phyloP scores from a whole-genome alignment of 495 filamentous ascomycete species.

The Opeltia flavorubescens region DNA sequence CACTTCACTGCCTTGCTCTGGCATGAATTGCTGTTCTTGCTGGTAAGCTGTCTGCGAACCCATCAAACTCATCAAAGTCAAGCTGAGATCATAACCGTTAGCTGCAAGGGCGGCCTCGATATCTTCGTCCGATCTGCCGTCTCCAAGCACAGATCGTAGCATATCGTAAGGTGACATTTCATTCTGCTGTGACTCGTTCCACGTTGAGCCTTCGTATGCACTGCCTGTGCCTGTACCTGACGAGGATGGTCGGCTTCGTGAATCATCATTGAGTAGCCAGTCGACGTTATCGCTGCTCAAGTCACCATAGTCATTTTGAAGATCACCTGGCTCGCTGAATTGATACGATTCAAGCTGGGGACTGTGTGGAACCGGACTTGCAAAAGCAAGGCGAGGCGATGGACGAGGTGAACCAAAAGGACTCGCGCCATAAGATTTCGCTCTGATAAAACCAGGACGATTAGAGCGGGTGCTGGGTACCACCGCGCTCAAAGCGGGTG shows the following conservation, averaged over 20 bases:
- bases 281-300: slow-evolving; percentile 80
- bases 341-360: slow-evolving; percentile 90
- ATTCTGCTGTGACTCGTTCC: slow-evolving; percentile 56
- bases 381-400: slow-evolving; percentile 81
- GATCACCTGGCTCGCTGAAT: slow-evolving; percentile 61
- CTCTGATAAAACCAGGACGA: slow-evolving; percentile 56
- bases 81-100: slow-evolving; percentile 83
- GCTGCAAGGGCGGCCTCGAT: slow-evolving; percentile 77
- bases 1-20: slow-evolving; percentile 32
- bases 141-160: slow-evolving; percentile 84
- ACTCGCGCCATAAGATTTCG: slow-evolving; percentile 62
- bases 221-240: slow-evolving; percentile 46
- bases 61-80: slow-evolving; percentile 78
- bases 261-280: slow-evolving; percentile 90
- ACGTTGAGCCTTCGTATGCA: slow-evolving; percentile 46
- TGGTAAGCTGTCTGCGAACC: slow-evolving; percentile 29
- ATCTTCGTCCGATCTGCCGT: slow-evolving; percentile 80
- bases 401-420: slow-evolving; percentile 92
- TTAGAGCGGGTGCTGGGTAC: slow-evolving; percentile 56
- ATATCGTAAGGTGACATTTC: slow-evolving; percentile 99
- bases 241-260: slow-evolving; percentile 60
- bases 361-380: slow-evolving; percentile 91
- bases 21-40: slow-evolving; percentile 13
- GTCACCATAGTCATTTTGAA: slow-evolving; percentile 79
- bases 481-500: slow-evolving; percentile 60